Evolutionary conservation across 2,329 filamentous ascomycete genomes (phyloP), one percentile per base, ranked within the genome.

Genomic region (Fusarium poae): DNA sequence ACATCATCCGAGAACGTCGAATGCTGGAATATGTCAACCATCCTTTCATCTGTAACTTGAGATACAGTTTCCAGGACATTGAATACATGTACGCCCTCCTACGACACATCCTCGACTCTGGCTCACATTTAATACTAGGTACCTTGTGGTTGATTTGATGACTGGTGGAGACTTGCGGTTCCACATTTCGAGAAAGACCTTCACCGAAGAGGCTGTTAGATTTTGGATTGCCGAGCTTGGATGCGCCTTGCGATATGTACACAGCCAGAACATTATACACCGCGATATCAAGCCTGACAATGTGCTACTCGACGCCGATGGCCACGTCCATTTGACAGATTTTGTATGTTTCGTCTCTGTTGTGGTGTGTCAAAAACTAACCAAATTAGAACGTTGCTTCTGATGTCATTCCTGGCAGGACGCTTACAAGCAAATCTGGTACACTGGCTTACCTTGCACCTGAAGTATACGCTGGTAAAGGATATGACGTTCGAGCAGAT

Each of bases 11-110:
- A 74, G 96, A 99, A 84, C 89, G 96, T 69, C 90, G 95, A 78
- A 99, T 99, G 96, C 88, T 99, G 77, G 94, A 99, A 82, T 94
- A 98, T 79, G 87, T 99, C 75, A 97, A 97, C 79, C 96, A 99
- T 77, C 94, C 95, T 27, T 99, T 98, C 79, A 92, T 99, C 73
- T 98, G 95, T 84, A 99, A 99, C 80, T 84, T 99, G 84, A 92
- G 96, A 75, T 99, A 98, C 83, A 97, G 94, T 82, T 99, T 99
- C 78, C 96, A 99, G 82, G 96, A 99, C 80, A 94, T 98, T 74
- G 96, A 99, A 80, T 99, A 99, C 82, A 91, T 99, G 93, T 97
- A 85, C 76, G 92, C 45, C 34, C 29, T 58, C 32, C 15, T 29
- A 32, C 46, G 32, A 46, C 34, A 29, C 34, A 50, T 27, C 18